phyloP scores from a whole-genome alignment of 805 yeast species.

The Wickerhamiella allomyrinae region DNA sequence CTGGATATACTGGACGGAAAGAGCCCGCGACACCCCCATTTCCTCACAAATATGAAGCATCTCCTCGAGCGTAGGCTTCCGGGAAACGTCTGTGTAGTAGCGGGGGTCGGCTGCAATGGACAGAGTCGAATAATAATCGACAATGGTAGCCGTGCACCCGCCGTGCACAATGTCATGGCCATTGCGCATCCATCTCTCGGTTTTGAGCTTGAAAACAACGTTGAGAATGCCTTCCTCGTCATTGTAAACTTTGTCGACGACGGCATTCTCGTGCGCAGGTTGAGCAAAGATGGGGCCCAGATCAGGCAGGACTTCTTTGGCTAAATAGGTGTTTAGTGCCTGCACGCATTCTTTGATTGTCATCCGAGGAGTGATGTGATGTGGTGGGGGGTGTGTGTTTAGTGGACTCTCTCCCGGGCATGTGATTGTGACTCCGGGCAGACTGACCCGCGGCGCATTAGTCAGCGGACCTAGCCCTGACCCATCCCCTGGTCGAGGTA shows the following conservation, averaged over 20 bases:
- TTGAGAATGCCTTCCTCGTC: slow-evolving; percentile 9
- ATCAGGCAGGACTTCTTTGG: neutral
- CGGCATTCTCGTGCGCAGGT: slow-evolving; percentile 8
- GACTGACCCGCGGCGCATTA: too few species aligned
- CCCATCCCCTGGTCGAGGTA: too few species aligned
- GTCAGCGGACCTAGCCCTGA: too few species aligned
- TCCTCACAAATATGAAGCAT: slow-evolving; percentile 5
- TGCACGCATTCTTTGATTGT: neutral
- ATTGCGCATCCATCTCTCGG: slow-evolving; percentile 17
- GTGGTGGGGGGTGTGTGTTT: too few species aligned
- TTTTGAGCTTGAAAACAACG: slow-evolving; percentile 16
- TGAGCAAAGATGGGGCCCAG: slow-evolving; percentile 1
- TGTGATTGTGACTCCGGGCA: too few species aligned
- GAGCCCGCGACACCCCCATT: slow-evolving; percentile 20
- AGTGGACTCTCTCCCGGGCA: too few species aligned
- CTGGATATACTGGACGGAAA: slow-evolving; percentile 20
- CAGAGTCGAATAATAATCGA: slow-evolving; percentile 16
- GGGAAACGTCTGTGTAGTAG: slow-evolving; percentile 15
- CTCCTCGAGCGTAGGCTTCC: slow-evolving; percentile 13
- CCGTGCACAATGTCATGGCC: slow-evolving; percentile 22
- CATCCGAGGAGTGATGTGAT: too few species aligned
- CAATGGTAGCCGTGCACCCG: slow-evolving; percentile 22
- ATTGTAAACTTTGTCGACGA: slow-evolving; percentile 6
- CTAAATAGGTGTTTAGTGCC: neutral
- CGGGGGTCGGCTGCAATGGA: slow-evolving; percentile 16